These are phyloP conservation scores for Coprinopsis cinerea DNA, from an alignment of 768 basidiomycete species.

Conservation along the genomic window DNA sequence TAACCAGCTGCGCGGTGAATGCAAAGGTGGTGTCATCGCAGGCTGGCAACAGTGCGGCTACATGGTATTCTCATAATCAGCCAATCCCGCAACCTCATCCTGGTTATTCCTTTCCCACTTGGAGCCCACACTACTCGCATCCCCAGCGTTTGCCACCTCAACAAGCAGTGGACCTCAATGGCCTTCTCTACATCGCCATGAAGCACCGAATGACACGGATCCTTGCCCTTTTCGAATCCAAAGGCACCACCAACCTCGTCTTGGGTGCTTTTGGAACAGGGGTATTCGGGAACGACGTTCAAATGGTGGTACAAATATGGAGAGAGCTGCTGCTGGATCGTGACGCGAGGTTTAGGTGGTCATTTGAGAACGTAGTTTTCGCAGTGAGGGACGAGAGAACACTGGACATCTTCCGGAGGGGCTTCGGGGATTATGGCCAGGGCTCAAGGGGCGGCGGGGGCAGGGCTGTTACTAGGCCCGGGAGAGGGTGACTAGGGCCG, in stretches of 20 bases:
- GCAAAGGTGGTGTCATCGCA: constrained; percentile 34
- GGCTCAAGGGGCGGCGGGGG: neutral
- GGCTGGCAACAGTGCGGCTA: neutral
- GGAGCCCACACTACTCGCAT: no score
- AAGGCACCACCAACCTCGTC: constrained; percentile 51
- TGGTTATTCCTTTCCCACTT: no score
- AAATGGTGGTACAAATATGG: constrained; percentile 57
- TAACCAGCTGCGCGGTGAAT: constrained; percentile 72
- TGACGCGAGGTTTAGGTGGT: constrained; percentile 44
- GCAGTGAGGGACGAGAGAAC: constrained; percentile 35
- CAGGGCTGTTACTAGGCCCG: no score
- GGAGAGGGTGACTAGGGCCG: no score
- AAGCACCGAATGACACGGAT: constrained; percentile 65
- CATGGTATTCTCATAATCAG: constrained; percentile 4
- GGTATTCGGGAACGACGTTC: constrained; percentile 58
- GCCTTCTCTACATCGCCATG: constrained; percentile 38
- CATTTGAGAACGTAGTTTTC: constrained; percentile 62
- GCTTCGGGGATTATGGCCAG: neutral
- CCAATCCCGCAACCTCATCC: no score
- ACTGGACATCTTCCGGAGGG: neutral
- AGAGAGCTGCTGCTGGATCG: constrained; percentile 45
- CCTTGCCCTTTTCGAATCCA: constrained; percentile 55
- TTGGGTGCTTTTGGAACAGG: constrained; percentile 77
- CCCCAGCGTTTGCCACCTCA: no score
- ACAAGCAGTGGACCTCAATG: constrained; percentile 16